Evolutionary conservation across 2,329 filamentous ascomycete species (phyloP), one percentile per base, ranked within the genome.

Genomic region (Xylariaceae sp.): DNA sequence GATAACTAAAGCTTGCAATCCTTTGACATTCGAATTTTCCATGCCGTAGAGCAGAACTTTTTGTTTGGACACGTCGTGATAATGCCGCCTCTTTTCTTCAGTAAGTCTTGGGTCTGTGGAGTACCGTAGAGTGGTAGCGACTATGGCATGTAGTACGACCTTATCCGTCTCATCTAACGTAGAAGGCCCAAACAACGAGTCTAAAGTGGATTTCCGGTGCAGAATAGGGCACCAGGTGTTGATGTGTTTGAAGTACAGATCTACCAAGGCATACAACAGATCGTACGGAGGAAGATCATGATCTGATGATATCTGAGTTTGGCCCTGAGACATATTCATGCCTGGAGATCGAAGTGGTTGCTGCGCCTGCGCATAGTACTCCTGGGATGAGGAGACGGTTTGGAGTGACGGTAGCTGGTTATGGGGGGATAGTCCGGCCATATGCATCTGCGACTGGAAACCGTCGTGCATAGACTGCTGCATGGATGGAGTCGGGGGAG

Each of bases 151-250:
- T 5, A 96, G 78, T 14, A 96, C 78, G 52, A 96, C 89, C 42
- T 89, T 83, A 69, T 96, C 92, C 1, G 89, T 87, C 72, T 96
- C 90, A 40, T 93, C 89, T 1, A 95, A 77, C 1, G 87, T 84
- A 0, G 87, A 85, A 1, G 88, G 84, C 0, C 91, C 91, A 64
- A 96, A 96, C 0, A 96, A 79, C 0, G 87, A 86, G 65, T 96
- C 90, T 7, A 96, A 74, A 0, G 91, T 96, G 3, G 89, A 87
- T 67, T 90, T 87, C 20, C 91, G 85, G 73, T 96, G 91, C n/a
- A 96, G 78, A 20, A 96, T 95, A 0, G 93, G 92, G 70, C 91
- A 96, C 88, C 89, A 92, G 0, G 88, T 89, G 67, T 91, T 91
- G 70, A 91, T 84, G 66, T 91, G 86, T 60, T 90, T 89, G 67